Evolutionary conservation across 371 early-diverging fungal genomes (phyloP).

Genomic region (Mucor circinelloides): DNA sequence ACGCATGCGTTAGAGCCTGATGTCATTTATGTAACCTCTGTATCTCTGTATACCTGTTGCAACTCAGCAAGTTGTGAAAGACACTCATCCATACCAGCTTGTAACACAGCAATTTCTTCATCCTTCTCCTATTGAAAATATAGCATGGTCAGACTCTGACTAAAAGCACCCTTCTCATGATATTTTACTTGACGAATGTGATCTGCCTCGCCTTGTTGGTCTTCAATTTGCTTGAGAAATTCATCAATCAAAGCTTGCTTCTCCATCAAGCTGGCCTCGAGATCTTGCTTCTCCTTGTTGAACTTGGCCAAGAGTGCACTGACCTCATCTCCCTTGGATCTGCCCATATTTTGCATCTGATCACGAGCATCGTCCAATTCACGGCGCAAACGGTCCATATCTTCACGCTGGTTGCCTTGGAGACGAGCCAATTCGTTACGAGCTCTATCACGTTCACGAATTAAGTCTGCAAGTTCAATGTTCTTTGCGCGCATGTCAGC

Average conservation of each 20-base stretch:
- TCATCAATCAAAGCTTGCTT: slow-evolving; percentile 60
- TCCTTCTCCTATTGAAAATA: slow-evolving; percentile 62
- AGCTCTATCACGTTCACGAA: slow-evolving; percentile 82
- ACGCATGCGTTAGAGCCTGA: neutral
- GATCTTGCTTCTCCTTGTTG: slow-evolving; percentile 79
- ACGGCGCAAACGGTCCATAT: slow-evolving; percentile 75
- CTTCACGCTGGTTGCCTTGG: slow-evolving; percentile 71
- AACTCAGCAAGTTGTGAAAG: slow-evolving; percentile 81
- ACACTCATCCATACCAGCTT: slow-evolving; percentile 96
- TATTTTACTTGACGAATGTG: slow-evolving; percentile 52
- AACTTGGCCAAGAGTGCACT: slow-evolving; percentile 75
- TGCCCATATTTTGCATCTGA: slow-evolving; percentile 76
- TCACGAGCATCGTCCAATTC: slow-evolving; percentile 79
- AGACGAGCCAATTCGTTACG: slow-evolving; percentile 73
- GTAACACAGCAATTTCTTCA: slow-evolving; percentile 88
- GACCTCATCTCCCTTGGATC: slow-evolving; percentile 81
- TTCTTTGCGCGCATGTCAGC: slow-evolving; percentile 81
- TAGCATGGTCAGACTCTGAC: neutral
- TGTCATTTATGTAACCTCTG: neutral
- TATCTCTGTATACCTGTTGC: slow-evolving; percentile 56
- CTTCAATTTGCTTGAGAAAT: slow-evolving; percentile 67
- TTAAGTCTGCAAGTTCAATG: slow-evolving; percentile 79
- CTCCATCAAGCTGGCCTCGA: slow-evolving; percentile 66
- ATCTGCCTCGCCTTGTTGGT: slow-evolving; percentile 71
- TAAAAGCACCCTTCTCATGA: neutral